Conservation (phyloP, 139 green algal genomes). For the Chlorella sp. region DNA sequence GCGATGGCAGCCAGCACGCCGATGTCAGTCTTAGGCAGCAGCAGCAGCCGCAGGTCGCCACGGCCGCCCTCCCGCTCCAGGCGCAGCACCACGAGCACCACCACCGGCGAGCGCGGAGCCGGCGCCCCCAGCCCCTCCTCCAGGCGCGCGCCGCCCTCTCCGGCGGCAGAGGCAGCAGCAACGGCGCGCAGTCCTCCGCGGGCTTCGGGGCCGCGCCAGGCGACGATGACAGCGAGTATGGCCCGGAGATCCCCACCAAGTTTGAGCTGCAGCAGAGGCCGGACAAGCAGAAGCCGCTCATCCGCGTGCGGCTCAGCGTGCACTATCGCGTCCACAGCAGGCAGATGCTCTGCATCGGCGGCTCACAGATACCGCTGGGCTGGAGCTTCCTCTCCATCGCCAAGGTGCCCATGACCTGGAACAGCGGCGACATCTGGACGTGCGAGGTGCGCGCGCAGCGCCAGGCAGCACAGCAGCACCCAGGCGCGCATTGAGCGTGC, state of each 20-base stretch:
- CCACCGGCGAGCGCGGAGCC: too few relatives aligned
- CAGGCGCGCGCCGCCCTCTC: too few relatives aligned
- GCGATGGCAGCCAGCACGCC: too few relatives aligned
- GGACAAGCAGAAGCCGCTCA: conserved; percentile 40
- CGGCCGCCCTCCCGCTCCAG: too few relatives aligned
- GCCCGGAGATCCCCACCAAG: conserved; percentile 10
- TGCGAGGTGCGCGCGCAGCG: conserved; percentile 67
- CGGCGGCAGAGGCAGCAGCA: too few relatives aligned
- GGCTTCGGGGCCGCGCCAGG: too few relatives aligned
- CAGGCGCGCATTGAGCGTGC: background rate
- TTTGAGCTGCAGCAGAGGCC: conserved; percentile 24
- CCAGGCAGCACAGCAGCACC: too few relatives aligned
- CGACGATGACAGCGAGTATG: conserved; percentile 18
- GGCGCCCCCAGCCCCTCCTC: too few relatives aligned
- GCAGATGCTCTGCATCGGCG: conserved; percentile 88
- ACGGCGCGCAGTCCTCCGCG: too few relatives aligned
- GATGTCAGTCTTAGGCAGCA: too few relatives aligned
- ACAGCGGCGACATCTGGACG: conserved; percentile 72
- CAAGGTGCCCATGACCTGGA: conserved; percentile 87
- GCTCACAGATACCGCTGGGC: conserved; percentile 71
- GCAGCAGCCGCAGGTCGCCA: too few relatives aligned
- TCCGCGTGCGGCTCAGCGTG: conserved; percentile 68
- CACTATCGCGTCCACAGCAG: conserved; percentile 79
- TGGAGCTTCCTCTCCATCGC: conserved; percentile 93
- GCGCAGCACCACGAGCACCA: too few relatives aligned